A percentile compares a stretch with the other conserved stretches of the same genome.
These are phyloP conservation scores for Cronartium quercuum DNA, from an alignment of 1,284 basidiomycete species.

Conservation along the genomic window DNA sequence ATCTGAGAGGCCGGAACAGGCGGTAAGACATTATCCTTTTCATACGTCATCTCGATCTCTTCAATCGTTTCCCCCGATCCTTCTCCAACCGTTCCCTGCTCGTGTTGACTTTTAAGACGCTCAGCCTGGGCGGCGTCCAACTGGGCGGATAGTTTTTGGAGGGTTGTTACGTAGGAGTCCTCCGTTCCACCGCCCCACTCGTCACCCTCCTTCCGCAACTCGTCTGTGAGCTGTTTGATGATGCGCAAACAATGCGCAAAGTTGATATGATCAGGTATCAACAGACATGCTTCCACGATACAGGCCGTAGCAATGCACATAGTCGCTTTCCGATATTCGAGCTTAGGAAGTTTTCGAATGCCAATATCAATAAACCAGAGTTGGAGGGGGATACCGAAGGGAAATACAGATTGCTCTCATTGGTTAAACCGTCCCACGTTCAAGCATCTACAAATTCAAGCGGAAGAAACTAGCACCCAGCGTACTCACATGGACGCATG, in stretches of 20 bases:
- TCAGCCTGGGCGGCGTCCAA: constrained; percentile 4
- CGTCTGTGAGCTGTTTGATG: constrained; percentile 11
- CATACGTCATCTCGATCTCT: background rate
- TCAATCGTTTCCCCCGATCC: background rate
- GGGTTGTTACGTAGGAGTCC: constrained; percentile 16
- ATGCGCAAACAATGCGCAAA: constrained; percentile 4
- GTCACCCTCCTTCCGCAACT: constrained; percentile 8
- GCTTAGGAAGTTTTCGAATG: background rate
- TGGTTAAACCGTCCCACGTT: background rate
- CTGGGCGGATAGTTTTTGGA: background rate
- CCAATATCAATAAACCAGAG: background rate
- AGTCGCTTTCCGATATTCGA: constrained; percentile 18
- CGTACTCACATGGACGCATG: constrained; percentile 27
- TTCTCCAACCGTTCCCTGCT: background rate
- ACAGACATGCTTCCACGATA: constrained; percentile 13
- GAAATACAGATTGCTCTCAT: too few relatives aligned
- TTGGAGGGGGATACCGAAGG: background rate
- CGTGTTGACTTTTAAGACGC: background rate
- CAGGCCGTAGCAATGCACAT: constrained; percentile 20
- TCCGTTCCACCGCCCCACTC: constrained; percentile 11
- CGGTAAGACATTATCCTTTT: too few relatives aligned
- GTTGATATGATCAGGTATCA: constrained; percentile 31
- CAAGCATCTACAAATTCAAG: background rate
- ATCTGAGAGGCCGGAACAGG: background rate
- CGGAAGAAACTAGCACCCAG: background rate